Evolutionary conservation across 345 rosid species (phyloP).

Genomic region (Lepidium africanum): DNA sequence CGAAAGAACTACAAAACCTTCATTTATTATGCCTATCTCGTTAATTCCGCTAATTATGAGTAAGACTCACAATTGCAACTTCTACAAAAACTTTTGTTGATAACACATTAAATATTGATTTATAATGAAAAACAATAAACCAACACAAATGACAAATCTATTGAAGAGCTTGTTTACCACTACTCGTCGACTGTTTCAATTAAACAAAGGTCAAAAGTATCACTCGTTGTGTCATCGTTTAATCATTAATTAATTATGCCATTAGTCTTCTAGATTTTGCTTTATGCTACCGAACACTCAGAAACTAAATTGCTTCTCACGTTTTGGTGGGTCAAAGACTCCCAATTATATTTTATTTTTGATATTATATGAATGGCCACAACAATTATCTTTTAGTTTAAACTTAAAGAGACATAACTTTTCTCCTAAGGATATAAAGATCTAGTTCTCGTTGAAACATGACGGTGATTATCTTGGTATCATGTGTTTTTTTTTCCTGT

Average conservation of each 20-base stretch:
- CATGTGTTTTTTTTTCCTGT: background rate
- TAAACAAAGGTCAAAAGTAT: background rate
- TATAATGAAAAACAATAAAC: too few relatives aligned
- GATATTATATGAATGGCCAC: background rate
- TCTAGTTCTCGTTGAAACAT: background rate
- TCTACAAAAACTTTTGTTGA: too few relatives aligned
- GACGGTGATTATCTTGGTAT: background rate
- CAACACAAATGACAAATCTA: too few relatives aligned
- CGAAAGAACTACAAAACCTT: too few relatives aligned
- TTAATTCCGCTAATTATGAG: too few relatives aligned
- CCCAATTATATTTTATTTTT: background rate
- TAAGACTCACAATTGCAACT: too few relatives aligned
- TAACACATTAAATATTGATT: too few relatives aligned
- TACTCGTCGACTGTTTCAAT: background rate
- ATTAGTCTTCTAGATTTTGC: background rate
- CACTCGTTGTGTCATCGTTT: background rate
- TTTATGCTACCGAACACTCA: background rate
- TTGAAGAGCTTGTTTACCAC: background rate
- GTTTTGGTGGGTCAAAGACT: conserved; percentile 15
- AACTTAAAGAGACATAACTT: background rate
- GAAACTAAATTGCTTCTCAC: conserved; percentile 23
- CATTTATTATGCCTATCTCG: too few relatives aligned
- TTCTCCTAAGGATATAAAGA: background rate
- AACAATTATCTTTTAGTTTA: background rate
- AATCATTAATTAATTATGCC: background rate